Evolutionary conservation across 805 yeast species (phyloP).

Genomic region (Kuraishia hungarica): DNA sequence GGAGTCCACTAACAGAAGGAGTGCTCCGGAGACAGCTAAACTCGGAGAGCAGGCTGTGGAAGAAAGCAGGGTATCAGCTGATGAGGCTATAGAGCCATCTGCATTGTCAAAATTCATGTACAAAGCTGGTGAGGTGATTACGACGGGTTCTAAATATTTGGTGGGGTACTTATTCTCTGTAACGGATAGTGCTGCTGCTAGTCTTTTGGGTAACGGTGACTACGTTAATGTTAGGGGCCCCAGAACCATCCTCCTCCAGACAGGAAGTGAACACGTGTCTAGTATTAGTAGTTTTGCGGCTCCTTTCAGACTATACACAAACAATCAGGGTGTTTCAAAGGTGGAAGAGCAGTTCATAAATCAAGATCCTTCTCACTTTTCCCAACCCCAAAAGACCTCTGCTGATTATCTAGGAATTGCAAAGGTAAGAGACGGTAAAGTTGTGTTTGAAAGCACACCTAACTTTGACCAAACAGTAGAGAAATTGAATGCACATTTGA

Average conservation of each 20-base stretch:
- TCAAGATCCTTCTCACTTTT: not conserved
- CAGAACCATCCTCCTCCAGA: slow-evolving; percentile 37
- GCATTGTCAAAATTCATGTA: too few species aligned
- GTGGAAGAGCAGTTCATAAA: slow-evolving; percentile 14
- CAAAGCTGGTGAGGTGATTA: not conserved
- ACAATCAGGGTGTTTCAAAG: slow-evolving; percentile 4
- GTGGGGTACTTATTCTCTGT: not conserved
- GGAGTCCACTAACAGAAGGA: not conserved
- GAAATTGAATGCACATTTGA: slow-evolving; percentile 8
- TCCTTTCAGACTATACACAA: slow-evolving; percentile 3
- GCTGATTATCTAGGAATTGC: slow-evolving; percentile 42
- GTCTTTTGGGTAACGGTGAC: slow-evolving; percentile 26
- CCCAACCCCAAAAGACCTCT: slow-evolving; percentile 9
- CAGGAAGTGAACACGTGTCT: slow-evolving; percentile 22
- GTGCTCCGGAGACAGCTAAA: not conserved
- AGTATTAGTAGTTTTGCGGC: slow-evolving; percentile 13
- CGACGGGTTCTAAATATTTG: not conserved
- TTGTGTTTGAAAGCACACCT: slow-evolving; percentile 34
- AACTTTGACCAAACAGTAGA: slow-evolving; percentile 28
- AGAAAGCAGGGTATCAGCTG: not conserved
- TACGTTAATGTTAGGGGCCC: slow-evolving; percentile 50
- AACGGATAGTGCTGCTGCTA: slow-evolving; percentile 9
- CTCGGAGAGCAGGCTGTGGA: not conserved
- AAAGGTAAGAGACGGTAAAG: slow-evolving; percentile 31
- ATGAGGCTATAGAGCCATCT: not conserved